These are phyloP conservation scores for Tritrichomonas musculus DNA, from an alignment of 208 protist species.

Conservation along the genomic window DNA sequence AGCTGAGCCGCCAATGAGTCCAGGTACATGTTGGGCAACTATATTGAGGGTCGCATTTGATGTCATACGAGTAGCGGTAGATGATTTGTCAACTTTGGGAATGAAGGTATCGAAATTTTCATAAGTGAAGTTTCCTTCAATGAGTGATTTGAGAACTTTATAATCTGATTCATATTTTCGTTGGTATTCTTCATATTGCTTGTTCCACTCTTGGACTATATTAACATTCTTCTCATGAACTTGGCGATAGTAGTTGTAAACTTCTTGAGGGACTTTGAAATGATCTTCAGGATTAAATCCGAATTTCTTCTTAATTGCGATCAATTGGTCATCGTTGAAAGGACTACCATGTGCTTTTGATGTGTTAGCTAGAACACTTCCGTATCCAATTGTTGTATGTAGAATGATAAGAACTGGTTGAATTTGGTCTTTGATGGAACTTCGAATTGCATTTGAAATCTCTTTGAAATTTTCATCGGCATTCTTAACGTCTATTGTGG, in stretches of 20 bases:
- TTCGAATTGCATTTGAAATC: slow-evolving; percentile 61
- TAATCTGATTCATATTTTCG: slow-evolving; percentile 22
- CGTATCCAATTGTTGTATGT: slow-evolving; percentile 84
- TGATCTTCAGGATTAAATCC: slow-evolving; percentile 72
- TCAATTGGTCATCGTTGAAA: slow-evolving; percentile 78
- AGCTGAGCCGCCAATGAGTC: slow-evolving; percentile 86
- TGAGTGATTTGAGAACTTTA: slow-evolving; percentile 39
- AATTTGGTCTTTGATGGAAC: background rate
- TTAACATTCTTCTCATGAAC: slow-evolving; percentile 49
- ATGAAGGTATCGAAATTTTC: slow-evolving; percentile 64
- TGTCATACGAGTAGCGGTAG: background rate
- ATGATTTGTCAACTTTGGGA: slow-evolving; percentile 56
- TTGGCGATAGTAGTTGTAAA: slow-evolving; percentile 60
- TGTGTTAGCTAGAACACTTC: slow-evolving; percentile 75
- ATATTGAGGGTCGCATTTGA: background rate
- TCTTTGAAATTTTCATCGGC: slow-evolving; percentile 73
- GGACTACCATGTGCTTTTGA: slow-evolving; percentile 88
- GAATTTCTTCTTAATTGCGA: slow-evolving; percentile 72
- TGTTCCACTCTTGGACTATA: slow-evolving; percentile 64
- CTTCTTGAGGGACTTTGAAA: slow-evolving; percentile 74
- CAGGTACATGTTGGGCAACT: slow-evolving; percentile 70
- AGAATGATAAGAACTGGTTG: slow-evolving; percentile 82
- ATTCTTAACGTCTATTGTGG: slow-evolving; percentile 76
- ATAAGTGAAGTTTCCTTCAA: slow-evolving; percentile 62
- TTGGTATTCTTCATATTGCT: slow-evolving; percentile 62